Base-by-base conservation (phyloP, 768 basidiomycete genomes). In the Hygrophorus pudorinus region DNA sequence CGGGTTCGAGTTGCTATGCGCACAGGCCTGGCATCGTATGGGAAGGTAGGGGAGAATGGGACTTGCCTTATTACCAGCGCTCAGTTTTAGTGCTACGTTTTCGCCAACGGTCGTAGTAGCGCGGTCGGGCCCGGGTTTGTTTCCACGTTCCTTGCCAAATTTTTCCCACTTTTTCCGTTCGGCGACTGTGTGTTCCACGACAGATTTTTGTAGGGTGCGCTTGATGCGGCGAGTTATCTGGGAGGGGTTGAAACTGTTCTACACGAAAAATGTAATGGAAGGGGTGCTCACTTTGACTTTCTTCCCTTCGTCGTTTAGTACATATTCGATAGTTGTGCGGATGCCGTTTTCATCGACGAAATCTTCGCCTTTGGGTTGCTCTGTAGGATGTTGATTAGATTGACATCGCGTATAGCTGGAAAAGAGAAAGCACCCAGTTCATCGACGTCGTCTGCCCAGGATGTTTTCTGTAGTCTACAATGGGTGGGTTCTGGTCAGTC, bases 151-250 rank as follows among this genome's bases (percentile, higher is more conserved):
- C 49, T 76, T 72, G 3, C 96, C 96, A 56, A 99, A 99, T 62
- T 94, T 98, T 16, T 78, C 57, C 91, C 91, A 96, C 51, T 79
- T 81, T 63, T 93, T 85, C 39, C 94, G 79, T 60, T 94, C 91
- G 0, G 96, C 96, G 9, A 97, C 91, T 17, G 76, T 72, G 59
- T 94, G 93, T 48, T 92, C 87, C n/a, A 98, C 96, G 30, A 90
- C 73, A 7, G 86, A 81, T 60, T 90, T 93, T 58, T 92, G 86
- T 11, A 96, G 72, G 1, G 80, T 82, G 21, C 92, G 78, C 63
- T 83, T 85, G 58, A 84, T 91, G 53, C 79, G 80, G 48, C 88
- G 78, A 13, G 86, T 96, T 46, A 91, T 80, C 90, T 93, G 50
- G 31, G 32, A 10, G 9, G 37, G 21, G 39, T 41, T 4, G 24